Percentiles rank a stretch among this genome's conserved stretches.
Evolutionary conservation across 2,329 filamentous ascomycete genomes (phyloP).

Genomic region (Trichoderma sp.): DNA sequence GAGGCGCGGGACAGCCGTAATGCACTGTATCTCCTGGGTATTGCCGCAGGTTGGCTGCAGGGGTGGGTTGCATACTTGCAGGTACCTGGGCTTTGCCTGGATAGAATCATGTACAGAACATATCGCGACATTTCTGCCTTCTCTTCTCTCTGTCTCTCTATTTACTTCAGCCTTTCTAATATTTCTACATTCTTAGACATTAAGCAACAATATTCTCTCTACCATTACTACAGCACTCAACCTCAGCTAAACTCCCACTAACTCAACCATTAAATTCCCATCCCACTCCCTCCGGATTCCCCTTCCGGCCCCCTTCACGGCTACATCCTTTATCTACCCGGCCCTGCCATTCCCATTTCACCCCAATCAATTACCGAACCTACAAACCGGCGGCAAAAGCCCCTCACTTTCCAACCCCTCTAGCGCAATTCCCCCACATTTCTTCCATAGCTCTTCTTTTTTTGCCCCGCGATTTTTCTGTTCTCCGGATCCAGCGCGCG

Average conservation of each 20-base stretch:
- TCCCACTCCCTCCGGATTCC: neutral
- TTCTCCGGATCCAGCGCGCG: neutral
- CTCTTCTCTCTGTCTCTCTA: neutral
- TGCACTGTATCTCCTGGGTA: neutral
- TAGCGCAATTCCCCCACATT: neutral
- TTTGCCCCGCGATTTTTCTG: conserved; percentile 8
- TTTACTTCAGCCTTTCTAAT: neutral
- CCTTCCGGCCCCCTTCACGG: neutral
- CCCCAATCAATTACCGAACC: conserved; percentile 9
- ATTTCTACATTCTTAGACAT: too few relatives aligned
- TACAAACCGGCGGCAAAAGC: conserved; percentile 17
- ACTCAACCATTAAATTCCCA: too few relatives aligned
- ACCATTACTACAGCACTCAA: too few relatives aligned
- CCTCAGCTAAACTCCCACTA: neutral
- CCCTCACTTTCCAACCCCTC: neutral
- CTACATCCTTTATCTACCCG: conserved; percentile 9
- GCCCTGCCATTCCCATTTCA: neutral
- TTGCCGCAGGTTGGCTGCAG: neutral
- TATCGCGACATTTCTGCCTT: neutral
- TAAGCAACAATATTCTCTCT: neutral
- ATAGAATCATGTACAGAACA: neutral
- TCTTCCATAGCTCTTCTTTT: neutral
- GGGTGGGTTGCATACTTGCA: neutral
- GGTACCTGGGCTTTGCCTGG: neutral
- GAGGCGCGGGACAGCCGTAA: neutral